Evolutionary conservation across 1,284 basidiomycete genomes (phyloP).

Genomic region (Ceratobasidium sp.): DNA sequence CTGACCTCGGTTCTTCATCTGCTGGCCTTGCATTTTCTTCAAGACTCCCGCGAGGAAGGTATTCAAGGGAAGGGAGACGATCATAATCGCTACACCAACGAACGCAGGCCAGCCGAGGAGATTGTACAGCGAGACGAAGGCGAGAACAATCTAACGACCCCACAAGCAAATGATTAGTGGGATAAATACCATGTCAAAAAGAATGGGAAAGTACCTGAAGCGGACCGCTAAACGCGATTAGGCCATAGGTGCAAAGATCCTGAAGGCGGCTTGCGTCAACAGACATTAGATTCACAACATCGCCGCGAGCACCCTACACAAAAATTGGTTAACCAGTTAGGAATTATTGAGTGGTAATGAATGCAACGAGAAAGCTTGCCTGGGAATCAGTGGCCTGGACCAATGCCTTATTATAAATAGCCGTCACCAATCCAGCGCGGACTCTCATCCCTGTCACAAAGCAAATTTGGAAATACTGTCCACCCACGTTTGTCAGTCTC

Average conservation of each 20-base stretch:
- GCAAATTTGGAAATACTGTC: slow-evolving; percentile 83
- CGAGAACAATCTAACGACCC: slow-evolving; percentile 79
- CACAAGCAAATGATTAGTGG: slow-evolving; percentile 54
- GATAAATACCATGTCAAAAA: slow-evolving; percentile 48
- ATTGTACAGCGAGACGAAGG: slow-evolving; percentile 90
- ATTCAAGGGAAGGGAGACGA: slow-evolving; percentile 84
- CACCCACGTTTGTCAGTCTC: not conserved
- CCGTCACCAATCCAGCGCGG: slow-evolving; percentile 86
- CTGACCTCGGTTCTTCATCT: slow-evolving; percentile 89
- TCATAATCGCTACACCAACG: slow-evolving; percentile 93
- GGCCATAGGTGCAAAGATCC: slow-evolving; percentile 86
- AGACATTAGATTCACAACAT: slow-evolving; percentile 95
- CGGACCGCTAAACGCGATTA: slow-evolving; percentile 78
- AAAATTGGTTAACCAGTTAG: not conserved
- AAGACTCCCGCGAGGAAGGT: slow-evolving; percentile 80
- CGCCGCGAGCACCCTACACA: slow-evolving; percentile 81
- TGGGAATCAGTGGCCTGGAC: slow-evolving; percentile 88
- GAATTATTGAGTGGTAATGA: not conserved
- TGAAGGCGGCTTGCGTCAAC: slow-evolving; percentile 89
- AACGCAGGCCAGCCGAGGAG: slow-evolving; percentile 94
- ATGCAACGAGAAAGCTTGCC: slow-evolving; percentile 48
- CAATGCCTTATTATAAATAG: slow-evolving; percentile 89
- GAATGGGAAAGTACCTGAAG: slow-evolving; percentile 65
- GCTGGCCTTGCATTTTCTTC: slow-evolving; percentile 84
- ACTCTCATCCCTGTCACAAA: slow-evolving; percentile 93